phyloP scores from a whole-genome alignment of 2,329 filamentous ascomycete species.

The Aureobasidium sp. region DNA sequence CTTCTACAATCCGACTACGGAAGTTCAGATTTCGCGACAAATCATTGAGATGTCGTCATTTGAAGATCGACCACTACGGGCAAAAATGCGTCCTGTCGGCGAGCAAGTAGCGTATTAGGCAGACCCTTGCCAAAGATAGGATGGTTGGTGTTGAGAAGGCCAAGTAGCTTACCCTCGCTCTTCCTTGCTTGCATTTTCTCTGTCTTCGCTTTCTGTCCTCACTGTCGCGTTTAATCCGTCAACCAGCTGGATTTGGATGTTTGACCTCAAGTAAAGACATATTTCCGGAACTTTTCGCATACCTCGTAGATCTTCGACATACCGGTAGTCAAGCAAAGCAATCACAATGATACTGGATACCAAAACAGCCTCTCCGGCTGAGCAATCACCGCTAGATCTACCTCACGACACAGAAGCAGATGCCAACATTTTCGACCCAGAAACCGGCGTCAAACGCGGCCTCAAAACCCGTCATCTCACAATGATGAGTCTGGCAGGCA shows the following conservation, averaged over 20 bases:
- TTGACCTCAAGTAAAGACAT: not conserved
- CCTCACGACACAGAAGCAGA: slow-evolving; percentile 3
- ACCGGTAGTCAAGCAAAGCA: not conserved
- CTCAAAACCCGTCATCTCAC: slow-evolving; percentile 61
- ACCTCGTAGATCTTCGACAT: too few relatives aligned
- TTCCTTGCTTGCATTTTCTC: not conserved
- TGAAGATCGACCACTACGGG: not conserved
- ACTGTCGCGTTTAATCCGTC: not conserved
- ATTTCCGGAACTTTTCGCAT: not conserved
- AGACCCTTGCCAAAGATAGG: not conserved
- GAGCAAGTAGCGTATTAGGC: not conserved
- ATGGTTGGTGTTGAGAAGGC: not conserved
- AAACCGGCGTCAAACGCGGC: slow-evolving; percentile 61
- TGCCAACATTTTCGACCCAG: slow-evolving; percentile 43
- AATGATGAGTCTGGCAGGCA: slow-evolving; percentile 48
- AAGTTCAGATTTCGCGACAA: not conserved
- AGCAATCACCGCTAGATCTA: not conserved
- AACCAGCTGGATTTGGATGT: not conserved
- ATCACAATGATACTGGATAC: not conserved
- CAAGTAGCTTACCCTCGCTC: not conserved
- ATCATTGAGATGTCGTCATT: not conserved
- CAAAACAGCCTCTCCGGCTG: not conserved
- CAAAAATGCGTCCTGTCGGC: not conserved
- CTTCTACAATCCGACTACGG: not conserved
- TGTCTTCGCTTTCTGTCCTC: not conserved